Percentiles rank a stretch among this genome's conserved stretches.
These are phyloP conservation scores for Leptographium procerum DNA, from an alignment of 2,329 filamentous ascomycete genomes.

Conservation along the genomic window DNA sequence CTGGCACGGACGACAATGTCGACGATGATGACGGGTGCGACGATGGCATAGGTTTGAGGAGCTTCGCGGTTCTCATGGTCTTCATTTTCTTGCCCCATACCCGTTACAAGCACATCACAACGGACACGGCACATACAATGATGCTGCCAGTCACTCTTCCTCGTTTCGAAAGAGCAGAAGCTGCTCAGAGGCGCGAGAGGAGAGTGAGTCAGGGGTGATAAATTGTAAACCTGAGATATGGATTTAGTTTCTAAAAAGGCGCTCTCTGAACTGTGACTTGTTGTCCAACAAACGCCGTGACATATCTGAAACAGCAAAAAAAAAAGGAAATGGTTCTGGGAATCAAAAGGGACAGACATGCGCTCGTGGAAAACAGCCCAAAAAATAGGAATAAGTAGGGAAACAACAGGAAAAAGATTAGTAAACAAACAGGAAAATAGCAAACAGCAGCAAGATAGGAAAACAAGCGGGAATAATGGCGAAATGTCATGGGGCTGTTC, in stretches of 20 bases:
- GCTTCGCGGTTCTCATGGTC: not conserved
- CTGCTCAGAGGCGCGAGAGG: not conserved
- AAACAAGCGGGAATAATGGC: too few relatives aligned
- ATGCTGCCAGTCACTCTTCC: not conserved
- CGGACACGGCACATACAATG: not conserved
- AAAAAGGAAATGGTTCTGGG: not conserved
- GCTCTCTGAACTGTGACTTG: not conserved
- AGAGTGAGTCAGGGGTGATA: too few relatives aligned
- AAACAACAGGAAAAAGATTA: not conserved
- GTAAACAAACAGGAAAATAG: too few relatives aligned
- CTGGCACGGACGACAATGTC: not conserved
- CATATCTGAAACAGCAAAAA: not conserved
- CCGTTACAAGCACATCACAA: not conserved
- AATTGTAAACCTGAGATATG: not conserved
- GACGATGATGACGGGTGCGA: not conserved
- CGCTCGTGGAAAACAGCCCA: not conserved
- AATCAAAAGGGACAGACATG: not conserved
- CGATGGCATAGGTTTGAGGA: not conserved
- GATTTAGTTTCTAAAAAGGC: too few relatives aligned
- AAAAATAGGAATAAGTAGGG: not conserved
- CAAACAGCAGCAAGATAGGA: not conserved
- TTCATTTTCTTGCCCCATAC: not conserved
- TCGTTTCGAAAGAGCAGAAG: not conserved
- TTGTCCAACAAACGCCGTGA: not conserved
- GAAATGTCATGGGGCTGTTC: not conserved